A percentile compares a stretch with the other conserved stretches of the same genome.
These are phyloP conservation scores for Podaxis rugospora DNA, from an alignment of 768 basidiomycete species.

Conservation along the genomic window DNA sequence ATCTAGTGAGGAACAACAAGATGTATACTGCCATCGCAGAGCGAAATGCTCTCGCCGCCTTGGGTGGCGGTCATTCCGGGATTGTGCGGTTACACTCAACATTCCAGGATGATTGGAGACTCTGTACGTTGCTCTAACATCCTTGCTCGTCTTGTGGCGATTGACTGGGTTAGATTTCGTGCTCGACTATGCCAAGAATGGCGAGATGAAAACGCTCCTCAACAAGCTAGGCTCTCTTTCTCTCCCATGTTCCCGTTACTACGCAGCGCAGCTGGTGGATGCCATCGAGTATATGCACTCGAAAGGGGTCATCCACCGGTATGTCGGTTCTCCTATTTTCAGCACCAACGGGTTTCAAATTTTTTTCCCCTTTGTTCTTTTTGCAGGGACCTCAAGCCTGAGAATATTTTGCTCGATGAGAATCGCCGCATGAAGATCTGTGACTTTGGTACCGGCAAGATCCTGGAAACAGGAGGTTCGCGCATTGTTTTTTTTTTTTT, in stretches of 20 bases:
- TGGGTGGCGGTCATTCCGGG: conserved; percentile 71
- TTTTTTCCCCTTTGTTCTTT: neutral
- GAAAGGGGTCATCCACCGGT: conserved; percentile 84
- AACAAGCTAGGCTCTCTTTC: conserved; percentile 84
- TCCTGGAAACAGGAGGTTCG: conserved; percentile 2
- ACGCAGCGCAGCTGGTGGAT: conserved; percentile 86
- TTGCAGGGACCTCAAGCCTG: conserved; percentile 68
- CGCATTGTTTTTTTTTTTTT: conserved; percentile 1
- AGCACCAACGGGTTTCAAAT: neutral
- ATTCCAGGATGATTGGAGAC: conserved; percentile 79
- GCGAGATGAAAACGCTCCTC: conserved; percentile 72
- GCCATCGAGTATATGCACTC: conserved; percentile 89
- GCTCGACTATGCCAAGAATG: conserved; percentile 71
- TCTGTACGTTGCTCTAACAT: conserved; percentile 56
- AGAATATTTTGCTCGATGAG: conserved; percentile 87
- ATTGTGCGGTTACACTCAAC: conserved; percentile 79
- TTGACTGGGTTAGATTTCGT: conserved; percentile 57
- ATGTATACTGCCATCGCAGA: conserved; percentile 74
- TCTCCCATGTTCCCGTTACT: conserved; percentile 69
- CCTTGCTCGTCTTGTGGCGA: neutral
- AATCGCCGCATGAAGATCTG: conserved; percentile 90
- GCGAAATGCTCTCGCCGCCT: conserved; percentile 67
- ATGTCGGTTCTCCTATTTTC: neutral
- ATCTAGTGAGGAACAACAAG: conserved; percentile 76
- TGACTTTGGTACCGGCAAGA: conserved; percentile 80